Evolutionary conservation across 495 filamentous ascomycete species (phyloP), one percentile per base, ranked within the genome.

Genomic region (Talaromyces trachyspermus): DNA sequence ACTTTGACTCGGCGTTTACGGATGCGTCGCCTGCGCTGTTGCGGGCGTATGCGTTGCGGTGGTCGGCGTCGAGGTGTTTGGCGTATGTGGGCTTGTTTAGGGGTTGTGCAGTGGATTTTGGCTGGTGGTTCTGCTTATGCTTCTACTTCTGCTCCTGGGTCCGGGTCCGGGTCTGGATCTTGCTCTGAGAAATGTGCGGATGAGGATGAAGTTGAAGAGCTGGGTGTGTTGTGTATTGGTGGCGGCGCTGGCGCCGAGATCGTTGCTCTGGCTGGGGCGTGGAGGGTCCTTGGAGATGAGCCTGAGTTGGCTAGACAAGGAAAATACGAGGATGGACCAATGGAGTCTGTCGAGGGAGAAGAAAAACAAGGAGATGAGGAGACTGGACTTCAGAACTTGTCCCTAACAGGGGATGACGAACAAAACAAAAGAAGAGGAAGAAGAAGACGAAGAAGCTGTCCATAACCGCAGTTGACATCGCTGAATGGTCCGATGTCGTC

Each of bases 181-280:
- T 32, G 23, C 14, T 26, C n/a, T 1, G 46, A 19, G 18, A 23
- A 12, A 27, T 19, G 40, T 22, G 39, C 42, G 11, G 18, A 41
- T 14, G 29, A 36, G 12, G 17, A 36, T n/a, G n/a, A 43, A 18
- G 32, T 29, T 23, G 36, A 22, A 25, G 23, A 18, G 22, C 22
- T 24, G 22, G 11, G 18, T 12, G 62, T 85, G 5, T 73, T 87
- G 11, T 85, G 80, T 54, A 76, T 97, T 56, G 92, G 92, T 32
- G 92, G 89, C 30, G 89, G 88, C 27, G 88, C 88, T 1, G 84
- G 84, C 0, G 89, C 89, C 11, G 92, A 98, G 65, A 68, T 89
- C 27, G 81, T 86, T 19, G 89, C 84, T 25, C 66, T 91, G 19
- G 88, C 75, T 7, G 84, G 75, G 15, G 79, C 78, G 48, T 66